Percentiles rank a stretch among this genome's conserved stretches.
These are phyloP conservation scores for Pseudomonodictys pantanalensis DNA, from an alignment of 495 filamentous ascomycete genomes.

Conservation along the genomic window DNA sequence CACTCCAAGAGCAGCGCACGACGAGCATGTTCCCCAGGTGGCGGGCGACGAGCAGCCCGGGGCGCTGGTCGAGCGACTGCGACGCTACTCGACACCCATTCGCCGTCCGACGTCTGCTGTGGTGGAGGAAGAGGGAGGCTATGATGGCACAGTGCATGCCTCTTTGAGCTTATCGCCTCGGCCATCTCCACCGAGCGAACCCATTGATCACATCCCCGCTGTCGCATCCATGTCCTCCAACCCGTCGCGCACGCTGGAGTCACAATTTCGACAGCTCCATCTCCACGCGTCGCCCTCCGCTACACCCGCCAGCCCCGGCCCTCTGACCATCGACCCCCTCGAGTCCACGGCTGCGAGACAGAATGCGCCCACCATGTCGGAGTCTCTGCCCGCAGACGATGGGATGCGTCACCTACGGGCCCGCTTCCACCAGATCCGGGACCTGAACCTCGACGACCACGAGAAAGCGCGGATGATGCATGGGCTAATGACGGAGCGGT, in stretches of 20 bases:
- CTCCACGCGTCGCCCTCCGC: slow-evolving; percentile 9
- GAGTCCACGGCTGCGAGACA: slow-evolving; percentile 12
- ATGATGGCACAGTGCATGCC: slow-evolving; percentile 11
- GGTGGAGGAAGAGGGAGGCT: not conserved
- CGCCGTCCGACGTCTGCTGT: slow-evolving; percentile 4
- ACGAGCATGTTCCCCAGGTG: not conserved
- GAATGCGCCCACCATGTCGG: slow-evolving; percentile 32
- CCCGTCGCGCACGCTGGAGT: slow-evolving; percentile 35
- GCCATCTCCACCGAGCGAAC: slow-evolving; percentile 1
- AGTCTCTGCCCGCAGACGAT: slow-evolving; percentile 80
- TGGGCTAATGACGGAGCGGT: slow-evolving; percentile 74
- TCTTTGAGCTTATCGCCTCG: slow-evolving; percentile 16
- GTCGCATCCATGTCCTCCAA: slow-evolving; percentile 34
- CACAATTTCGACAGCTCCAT: slow-evolving; percentile 40
- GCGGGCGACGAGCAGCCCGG: not conserved
- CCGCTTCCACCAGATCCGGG: slow-evolving; percentile 74
- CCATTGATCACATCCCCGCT: slow-evolving; percentile 12
- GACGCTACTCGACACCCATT: slow-evolving; percentile 5
- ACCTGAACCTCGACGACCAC: slow-evolving; percentile 57
- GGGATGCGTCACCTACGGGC: slow-evolving; percentile 75
- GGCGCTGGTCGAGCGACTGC: not conserved
- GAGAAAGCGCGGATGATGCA: slow-evolving; percentile 87
- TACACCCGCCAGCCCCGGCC: not conserved
- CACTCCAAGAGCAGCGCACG: not conserved
- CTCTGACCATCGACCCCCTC: not conserved